Evolutionary conservation across 768 basidiomycete genomes (phyloP).

Genomic region (Galerina marginata): DNA sequence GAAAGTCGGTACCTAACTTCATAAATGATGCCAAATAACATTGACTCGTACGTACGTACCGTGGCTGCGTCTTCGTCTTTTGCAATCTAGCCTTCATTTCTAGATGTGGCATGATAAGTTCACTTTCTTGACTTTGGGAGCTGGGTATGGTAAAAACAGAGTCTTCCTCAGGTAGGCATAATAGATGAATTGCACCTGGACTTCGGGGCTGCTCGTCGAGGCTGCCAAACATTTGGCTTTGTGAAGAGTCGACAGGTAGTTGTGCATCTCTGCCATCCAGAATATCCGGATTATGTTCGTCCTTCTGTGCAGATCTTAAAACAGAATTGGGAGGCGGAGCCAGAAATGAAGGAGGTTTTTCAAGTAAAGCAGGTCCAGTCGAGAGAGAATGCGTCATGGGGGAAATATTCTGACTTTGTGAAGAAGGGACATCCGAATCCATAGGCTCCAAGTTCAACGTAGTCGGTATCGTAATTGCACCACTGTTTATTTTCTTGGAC

Average conservation of each 20-base stretch:
- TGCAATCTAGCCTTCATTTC: background rate
- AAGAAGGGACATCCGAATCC: constrained; percentile 35
- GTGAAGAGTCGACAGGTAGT: constrained; percentile 38
- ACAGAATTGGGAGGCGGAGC: background rate
- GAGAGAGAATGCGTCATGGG: background rate
- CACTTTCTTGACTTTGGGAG: constrained; percentile 52
- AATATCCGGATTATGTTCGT: background rate
- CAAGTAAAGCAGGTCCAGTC: too few relatives aligned
- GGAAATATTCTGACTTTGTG: constrained; percentile 34
- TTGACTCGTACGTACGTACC: background rate
- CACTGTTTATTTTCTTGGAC: background rate
- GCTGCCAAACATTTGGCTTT: constrained; percentile 35
- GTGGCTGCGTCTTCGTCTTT: background rate
- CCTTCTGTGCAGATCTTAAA: background rate
- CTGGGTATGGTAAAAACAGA: constrained; percentile 38
- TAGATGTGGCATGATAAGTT: constrained; percentile 28
- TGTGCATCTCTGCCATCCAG: constrained; percentile 16
- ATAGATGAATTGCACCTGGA: constrained; percentile 7
- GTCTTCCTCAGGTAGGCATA: constrained; percentile 7
- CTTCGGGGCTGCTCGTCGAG: constrained; percentile 27
- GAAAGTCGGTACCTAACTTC: background rate
- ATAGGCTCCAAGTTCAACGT: background rate
- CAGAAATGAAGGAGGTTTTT: background rate
- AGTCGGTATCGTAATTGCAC: background rate
- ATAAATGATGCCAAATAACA: background rate